Evolutionary conservation across 2,329 filamentous ascomycete species (phyloP).

Genomic region (Alternaria solani): DNA sequence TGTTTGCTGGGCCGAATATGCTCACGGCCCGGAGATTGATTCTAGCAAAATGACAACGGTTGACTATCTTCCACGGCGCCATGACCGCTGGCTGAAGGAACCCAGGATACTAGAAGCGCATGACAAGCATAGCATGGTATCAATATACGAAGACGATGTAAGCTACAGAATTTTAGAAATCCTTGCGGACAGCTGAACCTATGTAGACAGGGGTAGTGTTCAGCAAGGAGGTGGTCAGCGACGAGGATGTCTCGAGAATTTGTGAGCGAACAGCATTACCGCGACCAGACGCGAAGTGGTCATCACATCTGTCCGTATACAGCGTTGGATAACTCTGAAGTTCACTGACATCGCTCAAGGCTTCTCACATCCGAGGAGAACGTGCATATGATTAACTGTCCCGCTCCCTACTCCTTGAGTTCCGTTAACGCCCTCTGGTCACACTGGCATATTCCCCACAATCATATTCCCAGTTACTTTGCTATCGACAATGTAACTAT

Average conservation of each 20-base stretch:
- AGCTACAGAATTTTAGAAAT: not conserved
- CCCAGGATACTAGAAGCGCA: not conserved
- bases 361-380: too few species aligned
- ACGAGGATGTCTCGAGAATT: not conserved
- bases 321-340: too few species aligned
- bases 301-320: not conserved
- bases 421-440: too few species aligned
- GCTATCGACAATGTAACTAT: too few species aligned
- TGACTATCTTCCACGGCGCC: not conserved
- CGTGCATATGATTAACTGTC: too few species aligned
- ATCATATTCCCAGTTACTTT: too few species aligned
- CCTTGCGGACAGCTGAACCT: not conserved
- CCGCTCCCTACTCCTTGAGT: too few species aligned
- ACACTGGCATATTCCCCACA: too few species aligned
- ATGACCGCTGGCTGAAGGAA: not conserved
- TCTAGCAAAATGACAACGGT: not conserved
- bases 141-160: not conserved
- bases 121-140: not conserved
- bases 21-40: too few species aligned
- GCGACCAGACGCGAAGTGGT: not conserved
- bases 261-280: not conserved
- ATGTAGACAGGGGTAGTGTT: not conserved
- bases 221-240: accelerated
- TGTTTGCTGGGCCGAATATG: too few species aligned
- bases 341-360: too few species aligned